These are phyloP conservation scores for Rhizophora mangle DNA, from an alignment of 345 rosid species.

Conservation along the genomic window DNA sequence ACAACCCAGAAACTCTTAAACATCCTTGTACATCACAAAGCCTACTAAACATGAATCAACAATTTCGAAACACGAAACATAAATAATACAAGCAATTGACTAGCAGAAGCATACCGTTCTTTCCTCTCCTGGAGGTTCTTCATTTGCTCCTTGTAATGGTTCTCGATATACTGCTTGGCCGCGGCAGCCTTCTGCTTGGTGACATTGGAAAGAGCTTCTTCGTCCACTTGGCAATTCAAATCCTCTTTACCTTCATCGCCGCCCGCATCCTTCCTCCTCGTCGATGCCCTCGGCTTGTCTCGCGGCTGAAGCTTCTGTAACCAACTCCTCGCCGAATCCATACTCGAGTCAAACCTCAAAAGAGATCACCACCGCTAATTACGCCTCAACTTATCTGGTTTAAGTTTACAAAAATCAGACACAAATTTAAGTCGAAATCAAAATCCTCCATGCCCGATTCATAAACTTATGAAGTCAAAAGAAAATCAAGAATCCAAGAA, in stretches of 20 bases:
- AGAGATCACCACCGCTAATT: background rate
- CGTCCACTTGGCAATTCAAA: conserved; percentile 7
- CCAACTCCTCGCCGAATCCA: conserved; percentile 90
- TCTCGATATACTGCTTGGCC: conserved; percentile 80
- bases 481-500: no score
- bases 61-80: no score
- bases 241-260: conserved; percentile 26
- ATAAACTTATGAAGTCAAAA: no score
- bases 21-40: no score
- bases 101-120: conserved; percentile 44
- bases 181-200: conserved; percentile 82
- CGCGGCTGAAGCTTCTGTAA: conserved; percentile 59
- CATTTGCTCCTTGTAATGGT: conserved; percentile 84
- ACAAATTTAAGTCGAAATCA: no score
- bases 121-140: conserved; percentile 76
- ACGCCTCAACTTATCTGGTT: no score
- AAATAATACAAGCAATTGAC: no score
- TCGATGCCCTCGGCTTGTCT: conserved; percentile 39
- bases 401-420: no score
- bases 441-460: no score
- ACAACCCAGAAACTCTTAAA: no score
- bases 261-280: conserved; percentile 15
- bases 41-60: no score
- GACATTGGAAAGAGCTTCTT: conserved; percentile 37
- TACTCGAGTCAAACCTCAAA: conserved; percentile 28